Evolutionary conservation across 306 rosid genomes (phyloP).

Genomic region (Canavalia ensiformis): DNA sequence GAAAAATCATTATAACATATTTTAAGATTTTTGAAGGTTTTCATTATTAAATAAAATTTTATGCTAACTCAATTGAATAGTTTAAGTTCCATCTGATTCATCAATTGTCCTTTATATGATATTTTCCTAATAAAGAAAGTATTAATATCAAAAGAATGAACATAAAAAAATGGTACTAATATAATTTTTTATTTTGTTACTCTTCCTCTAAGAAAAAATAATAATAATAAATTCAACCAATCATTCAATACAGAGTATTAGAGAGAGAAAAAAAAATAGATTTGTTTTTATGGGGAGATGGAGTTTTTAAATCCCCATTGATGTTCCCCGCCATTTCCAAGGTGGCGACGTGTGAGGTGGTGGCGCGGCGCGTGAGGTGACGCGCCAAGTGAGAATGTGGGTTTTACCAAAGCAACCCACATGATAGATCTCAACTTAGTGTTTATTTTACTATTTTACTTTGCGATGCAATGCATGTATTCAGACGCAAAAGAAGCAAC

Average conservation of each 20-base stretch:
- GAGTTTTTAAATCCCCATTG: constrained; percentile 52
- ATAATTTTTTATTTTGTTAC: neutral
- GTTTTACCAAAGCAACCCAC: constrained; percentile 41
- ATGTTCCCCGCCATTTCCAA: constrained; percentile 72
- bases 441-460: constrained; percentile 46
- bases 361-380: constrained; percentile 42
- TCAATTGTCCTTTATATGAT: neutral
- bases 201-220: neutral
- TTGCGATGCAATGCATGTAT: constrained; percentile 42
- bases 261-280: constrained; percentile 43
- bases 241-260: neutral
- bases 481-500: constrained; percentile 26
- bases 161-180: too few relatives aligned
- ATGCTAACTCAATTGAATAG: neutral
- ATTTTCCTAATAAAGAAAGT: neutral
- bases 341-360: constrained; percentile 36
- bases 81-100: neutral
- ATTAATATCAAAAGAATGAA: too few relatives aligned
- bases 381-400: constrained; percentile 46
- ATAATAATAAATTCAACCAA: constrained; percentile 38
- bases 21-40: neutral
- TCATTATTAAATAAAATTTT: constrained; percentile 10
- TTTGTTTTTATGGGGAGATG: constrained; percentile 29
- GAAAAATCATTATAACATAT: neutral
- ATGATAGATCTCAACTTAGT: constrained; percentile 49